Base-by-base conservation (phyloP, 1,139 yeast species). In the Kluyveromyces sp. region DNA sequence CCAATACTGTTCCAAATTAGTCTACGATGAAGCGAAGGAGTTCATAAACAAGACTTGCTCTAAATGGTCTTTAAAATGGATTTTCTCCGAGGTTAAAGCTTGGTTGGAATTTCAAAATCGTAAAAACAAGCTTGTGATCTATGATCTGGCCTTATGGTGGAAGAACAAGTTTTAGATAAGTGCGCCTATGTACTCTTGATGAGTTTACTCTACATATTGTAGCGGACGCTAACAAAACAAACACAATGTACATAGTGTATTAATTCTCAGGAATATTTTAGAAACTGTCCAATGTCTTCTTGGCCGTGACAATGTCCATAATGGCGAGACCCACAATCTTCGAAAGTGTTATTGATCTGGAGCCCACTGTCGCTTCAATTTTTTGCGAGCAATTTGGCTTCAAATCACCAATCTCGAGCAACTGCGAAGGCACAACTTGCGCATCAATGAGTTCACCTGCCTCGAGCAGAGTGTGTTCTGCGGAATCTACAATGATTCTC, bases 1-100 rank as follows among this genome's bases (percentile, higher is more conserved):
- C 1, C 77, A 78, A 37, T 92, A 92, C 63, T 92, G 97, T 67
- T 89, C 96, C 0, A 69, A 69, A 26, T 78, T 88, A 0, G 92
- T 87, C 1, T 85, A 78, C 55, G 74, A 74, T 25, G 96, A 87
- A 57, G 73, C 75, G 2, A 58, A 66, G 25, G 82, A 78, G 46
- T 47, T 46, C 3, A 72, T 75, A 4, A 53, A 64, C 17, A 49
- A 54, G 20, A 49, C 54, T 17, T 63, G 64, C 47, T 51, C 55
- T 1, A 63, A 61, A 39, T 73, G 72, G 66, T 66, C 77, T 1
- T 34, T 72, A 12, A 41, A 45, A 2, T 70, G 78, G 69, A 36
- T 70, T 2, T 45, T 58, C 29, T 65, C 63, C 1, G 64, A 64
- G 41, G 35, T 74, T 4, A 46, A 45, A n/a, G 71, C 72, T 17